Conservation (phyloP, 2,329 filamentous ascomycete species). For the Arthrobotrys entomopaga region DNA sequence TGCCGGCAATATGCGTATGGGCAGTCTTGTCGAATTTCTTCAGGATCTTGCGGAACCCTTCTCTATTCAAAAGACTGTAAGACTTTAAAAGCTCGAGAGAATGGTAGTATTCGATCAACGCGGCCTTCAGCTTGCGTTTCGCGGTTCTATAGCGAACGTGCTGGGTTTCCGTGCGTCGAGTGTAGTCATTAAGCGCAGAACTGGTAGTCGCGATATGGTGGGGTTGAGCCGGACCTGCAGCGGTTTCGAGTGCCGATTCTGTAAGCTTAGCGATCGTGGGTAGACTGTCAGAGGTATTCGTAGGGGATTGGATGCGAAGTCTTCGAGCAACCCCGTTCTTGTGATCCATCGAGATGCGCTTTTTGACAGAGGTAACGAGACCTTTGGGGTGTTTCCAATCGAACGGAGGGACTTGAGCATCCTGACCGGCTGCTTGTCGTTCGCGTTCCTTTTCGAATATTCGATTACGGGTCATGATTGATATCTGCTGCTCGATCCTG, state of each 20-base stretch:
- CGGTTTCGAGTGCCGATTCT: slow-evolving; percentile 36
- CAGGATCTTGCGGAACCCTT: slow-evolving; percentile 95
- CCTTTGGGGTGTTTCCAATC: slow-evolving; percentile 59
- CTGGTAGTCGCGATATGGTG: slow-evolving; percentile 61
- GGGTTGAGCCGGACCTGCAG: slow-evolving; percentile 60
- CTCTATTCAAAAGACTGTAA: slow-evolving; percentile 88
- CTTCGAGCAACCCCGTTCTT: slow-evolving; percentile 3
- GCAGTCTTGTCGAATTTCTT: slow-evolving; percentile 98
- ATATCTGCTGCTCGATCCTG: slow-evolving; percentile 81
- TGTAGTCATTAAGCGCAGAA: slow-evolving; percentile 65
- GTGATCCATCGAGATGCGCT: slow-evolving; percentile 31
- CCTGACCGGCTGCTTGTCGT: slow-evolving; percentile 62
- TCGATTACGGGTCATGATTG: slow-evolving; percentile 88
- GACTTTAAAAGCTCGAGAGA: slow-evolving; percentile 90
- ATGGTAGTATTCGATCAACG: slow-evolving; percentile 91
- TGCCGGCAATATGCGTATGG: slow-evolving; percentile 77
- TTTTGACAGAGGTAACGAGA: slow-evolving; percentile 56
- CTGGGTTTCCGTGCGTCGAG: slow-evolving; percentile 63
- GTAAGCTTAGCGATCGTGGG: slow-evolving; percentile 55
- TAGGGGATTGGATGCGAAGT: slow-evolving; percentile 29
- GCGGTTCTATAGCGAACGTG: slow-evolving; percentile 82
- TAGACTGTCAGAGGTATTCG: slow-evolving; percentile 51
- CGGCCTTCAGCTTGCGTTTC: slow-evolving; percentile 89
- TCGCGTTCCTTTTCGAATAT: slow-evolving; percentile 74
- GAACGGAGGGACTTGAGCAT: slow-evolving; percentile 55